Base-by-base conservation (phyloP, 441 rosid genomes). In the Populus hybrid region DNA sequence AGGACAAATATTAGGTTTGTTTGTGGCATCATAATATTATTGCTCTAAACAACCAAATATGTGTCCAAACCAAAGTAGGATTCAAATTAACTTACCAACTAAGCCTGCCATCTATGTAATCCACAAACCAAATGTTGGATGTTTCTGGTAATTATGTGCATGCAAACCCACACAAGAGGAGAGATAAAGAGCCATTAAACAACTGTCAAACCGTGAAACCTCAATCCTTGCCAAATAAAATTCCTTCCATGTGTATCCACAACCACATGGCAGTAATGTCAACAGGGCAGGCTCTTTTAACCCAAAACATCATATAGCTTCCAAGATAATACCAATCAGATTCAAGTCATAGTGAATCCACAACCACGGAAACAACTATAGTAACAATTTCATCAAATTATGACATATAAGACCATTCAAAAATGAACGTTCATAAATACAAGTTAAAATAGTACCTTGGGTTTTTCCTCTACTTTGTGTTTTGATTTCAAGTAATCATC, bases 401-500 rank as follows among this genome's bases (percentile, higher is more conserved):
- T 73, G 42, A 64, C 18, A 30, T 23, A 24, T 12, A 72, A 11
- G 24, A 70, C 54, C 23, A 36, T 10, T 20, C n/a, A 75, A 73
- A 69, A 35, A 50, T 50, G 57, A 50, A 16, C 7, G 20, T 5
- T 50, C 57, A 50, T 50, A 14, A 50, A 14, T 50, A 50, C 57
- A 50, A 14, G 8, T 50, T 50, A 50, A 50, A 50, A 5, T 46
- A 74, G 26, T 89, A 94, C 99, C 98, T 95, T 90, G 28, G 97
- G 97, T 82, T 92, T 95, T 81, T 92, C 97, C 77, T 88, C 87
- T 16, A 74, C 85, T 74, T 88, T 93, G 54, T 88, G 75, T 83
- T 87, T 88, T 21, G 91, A 85, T 84, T 91, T 90, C 81, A 87
- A 76, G 83, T 84, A 89, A 81, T 94, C 99, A 28, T 94, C 98